These are phyloP conservation scores for Magnusiomyces suaveolens DNA, from an alignment of 1,139 yeast species.

Conservation along the genomic window DNA sequence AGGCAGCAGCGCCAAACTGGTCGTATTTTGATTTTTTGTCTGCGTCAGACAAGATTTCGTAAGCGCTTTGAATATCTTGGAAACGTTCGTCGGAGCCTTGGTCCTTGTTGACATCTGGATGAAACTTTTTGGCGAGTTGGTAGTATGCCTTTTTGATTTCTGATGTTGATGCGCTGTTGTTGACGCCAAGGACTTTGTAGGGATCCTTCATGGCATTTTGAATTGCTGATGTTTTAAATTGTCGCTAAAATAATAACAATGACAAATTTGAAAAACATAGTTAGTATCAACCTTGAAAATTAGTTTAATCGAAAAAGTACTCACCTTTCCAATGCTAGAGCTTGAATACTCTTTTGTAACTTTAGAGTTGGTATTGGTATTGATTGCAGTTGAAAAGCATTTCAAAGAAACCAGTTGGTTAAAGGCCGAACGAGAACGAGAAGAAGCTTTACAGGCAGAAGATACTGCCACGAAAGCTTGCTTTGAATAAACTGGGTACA, in stretches of 20 bases:
- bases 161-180: conserved; percentile 57
- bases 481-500: too few relatives aligned
- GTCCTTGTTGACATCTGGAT: conserved; percentile 94
- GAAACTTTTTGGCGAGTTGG: conserved; percentile 84
- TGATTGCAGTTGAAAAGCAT: too few relatives aligned
- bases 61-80: conserved; percentile 89
- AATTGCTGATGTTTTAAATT: neutral
- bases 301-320: neutral
- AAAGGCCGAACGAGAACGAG: too few relatives aligned
- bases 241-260: neutral
- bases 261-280: neutral
- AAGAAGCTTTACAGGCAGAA: too few relatives aligned
- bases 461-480: too few relatives aligned
- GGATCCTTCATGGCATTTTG: conserved; percentile 47
- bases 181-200: conserved; percentile 71
- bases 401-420: too few relatives aligned
- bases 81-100: conserved; percentile 78
- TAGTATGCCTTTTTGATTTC: conserved; percentile 92
- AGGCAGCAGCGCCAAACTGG: conserved; percentile 82
- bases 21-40: conserved; percentile 83
- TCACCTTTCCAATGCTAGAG: neutral
- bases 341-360: too few relatives aligned
- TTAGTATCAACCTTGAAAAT: neutral
- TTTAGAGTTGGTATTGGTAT: too few relatives aligned
- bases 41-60: conserved; percentile 82